Evolutionary conservation across 2,329 filamentous ascomycete species (phyloP).

Genomic region (Daldinia eschscholtzii): DNA sequence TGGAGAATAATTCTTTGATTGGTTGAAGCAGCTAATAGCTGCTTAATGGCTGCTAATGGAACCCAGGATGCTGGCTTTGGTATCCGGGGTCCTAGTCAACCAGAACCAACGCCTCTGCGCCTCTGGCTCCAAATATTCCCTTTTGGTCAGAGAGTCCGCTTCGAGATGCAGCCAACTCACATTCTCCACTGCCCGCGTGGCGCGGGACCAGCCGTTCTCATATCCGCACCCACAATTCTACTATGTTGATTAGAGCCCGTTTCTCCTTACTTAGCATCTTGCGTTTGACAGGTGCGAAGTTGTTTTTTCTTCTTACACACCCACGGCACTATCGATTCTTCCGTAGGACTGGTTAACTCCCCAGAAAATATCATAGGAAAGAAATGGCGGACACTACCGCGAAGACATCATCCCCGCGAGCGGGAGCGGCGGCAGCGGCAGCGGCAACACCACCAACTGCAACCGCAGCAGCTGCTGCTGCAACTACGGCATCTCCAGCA

Average conservation of each 20-base stretch:
- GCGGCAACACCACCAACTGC: too few species aligned
- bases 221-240: slow-evolving; percentile 19
- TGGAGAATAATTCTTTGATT: slow-evolving; percentile 16
- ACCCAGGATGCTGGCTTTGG: slow-evolving; percentile 19
- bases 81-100: slow-evolving; percentile 19
- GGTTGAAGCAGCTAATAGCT: slow-evolving; percentile 9
- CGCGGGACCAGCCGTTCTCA: slow-evolving; percentile 24
- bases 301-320: slow-evolving; percentile 20
- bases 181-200: slow-evolving; percentile 21
- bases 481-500: slow-evolving; percentile 3
- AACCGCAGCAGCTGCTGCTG: background rate
- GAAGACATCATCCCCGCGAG: slow-evolving; percentile 12
- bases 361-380: slow-evolving; percentile 6
- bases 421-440: slow-evolving; percentile 12
- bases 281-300: slow-evolving; percentile 12
- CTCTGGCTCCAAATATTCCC: slow-evolving; percentile 2
- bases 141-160: slow-evolving; percentile 11
- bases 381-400: slow-evolving; percentile 23
- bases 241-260: slow-evolving; percentile 14
- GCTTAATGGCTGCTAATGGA: slow-evolving; percentile 1
- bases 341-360: slow-evolving; percentile 5
- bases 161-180: slow-evolving; percentile 20
- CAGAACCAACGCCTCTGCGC: slow-evolving; percentile 9
- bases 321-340: slow-evolving; percentile 8
- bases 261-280: slow-evolving; percentile 13